Evolutionary conservation across 306 rosid species (phyloP).

Genomic region (Cucurbita pepo): DNA sequence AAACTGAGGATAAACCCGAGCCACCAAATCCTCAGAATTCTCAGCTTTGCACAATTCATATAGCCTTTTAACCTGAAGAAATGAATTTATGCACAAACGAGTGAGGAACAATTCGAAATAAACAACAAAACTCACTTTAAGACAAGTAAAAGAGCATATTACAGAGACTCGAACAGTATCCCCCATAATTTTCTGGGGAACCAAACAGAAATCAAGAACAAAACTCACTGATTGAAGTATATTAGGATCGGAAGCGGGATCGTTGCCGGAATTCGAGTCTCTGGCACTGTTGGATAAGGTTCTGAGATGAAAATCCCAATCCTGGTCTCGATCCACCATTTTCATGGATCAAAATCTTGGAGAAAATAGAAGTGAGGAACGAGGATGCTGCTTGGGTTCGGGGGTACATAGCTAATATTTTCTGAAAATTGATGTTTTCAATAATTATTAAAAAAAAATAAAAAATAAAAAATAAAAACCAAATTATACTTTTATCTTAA

Average conservation of each 20-base stretch:
- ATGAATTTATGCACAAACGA: neutral
- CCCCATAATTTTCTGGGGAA: neutral
- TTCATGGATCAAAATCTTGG: neutral
- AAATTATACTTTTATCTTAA: no score
- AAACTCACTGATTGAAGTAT: conserved; percentile 60
- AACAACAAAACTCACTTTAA: neutral
- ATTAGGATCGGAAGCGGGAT: conserved; percentile 74
- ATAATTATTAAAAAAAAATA: no score
- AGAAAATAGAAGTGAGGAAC: neutral
- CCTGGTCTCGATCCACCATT: conserved; percentile 36
- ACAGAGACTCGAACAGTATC: neutral
- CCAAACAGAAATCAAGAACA: neutral
- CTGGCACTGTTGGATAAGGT: conserved; percentile 47
- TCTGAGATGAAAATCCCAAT: conserved; percentile 78
- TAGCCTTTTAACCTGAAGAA: conserved; percentile 60
- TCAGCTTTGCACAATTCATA: conserved; percentile 55
- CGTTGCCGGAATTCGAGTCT: conserved; percentile 63
- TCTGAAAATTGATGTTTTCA: no score
- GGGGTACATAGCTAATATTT: no score
- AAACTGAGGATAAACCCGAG: conserved; percentile 69
- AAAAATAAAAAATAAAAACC: no score
- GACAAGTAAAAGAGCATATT: neutral
- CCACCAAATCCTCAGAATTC: conserved; percentile 66
- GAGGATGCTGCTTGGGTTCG: neutral
- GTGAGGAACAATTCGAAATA: neutral